phyloP scores from a whole-genome alignment of 331 rosid genomes.

The Telfairia occidentalis region DNA sequence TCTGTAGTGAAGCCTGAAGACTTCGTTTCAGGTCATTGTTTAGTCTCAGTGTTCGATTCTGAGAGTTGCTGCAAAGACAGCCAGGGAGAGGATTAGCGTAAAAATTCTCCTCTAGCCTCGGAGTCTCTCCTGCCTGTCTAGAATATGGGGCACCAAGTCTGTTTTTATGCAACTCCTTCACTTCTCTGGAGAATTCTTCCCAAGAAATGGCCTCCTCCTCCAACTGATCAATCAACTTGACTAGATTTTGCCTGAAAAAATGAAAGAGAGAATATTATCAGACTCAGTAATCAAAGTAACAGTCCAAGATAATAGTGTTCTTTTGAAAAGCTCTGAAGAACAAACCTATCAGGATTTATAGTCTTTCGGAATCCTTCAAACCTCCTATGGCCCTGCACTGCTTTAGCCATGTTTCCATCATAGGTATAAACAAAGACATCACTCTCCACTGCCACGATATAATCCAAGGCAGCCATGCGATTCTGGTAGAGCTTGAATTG shows the following conservation, averaged over 20 bases:
- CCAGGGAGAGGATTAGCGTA: constrained; percentile 90
- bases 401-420: constrained; percentile 99
- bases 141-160: constrained; percentile 72
- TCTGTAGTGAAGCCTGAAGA: constrained; percentile 20
- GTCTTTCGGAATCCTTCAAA: constrained; percentile 86
- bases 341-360: constrained; percentile 89
- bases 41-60: constrained; percentile 21
- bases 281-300: background rate
- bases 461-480: constrained; percentile 90
- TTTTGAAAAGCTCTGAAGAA: background rate
- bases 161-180: constrained; percentile 45
- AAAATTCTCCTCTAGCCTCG: constrained; percentile 83
- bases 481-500: constrained; percentile 74
- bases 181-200: constrained; percentile 52
- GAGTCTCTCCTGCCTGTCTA: constrained; percentile 61
- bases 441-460: constrained; percentile 78
- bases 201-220: constrained; percentile 45
- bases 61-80: constrained; percentile 65
- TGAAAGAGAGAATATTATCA: background rate
- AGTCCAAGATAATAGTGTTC: background rate
- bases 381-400: constrained; percentile 91
- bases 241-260: constrained; percentile 64
- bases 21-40: constrained; percentile 26
- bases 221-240: constrained; percentile 52
- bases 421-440: constrained; percentile 90